phyloP scores from a whole-genome alignment of 192 early-diverging fungal species.

The Backusella morwellensis region DNA sequence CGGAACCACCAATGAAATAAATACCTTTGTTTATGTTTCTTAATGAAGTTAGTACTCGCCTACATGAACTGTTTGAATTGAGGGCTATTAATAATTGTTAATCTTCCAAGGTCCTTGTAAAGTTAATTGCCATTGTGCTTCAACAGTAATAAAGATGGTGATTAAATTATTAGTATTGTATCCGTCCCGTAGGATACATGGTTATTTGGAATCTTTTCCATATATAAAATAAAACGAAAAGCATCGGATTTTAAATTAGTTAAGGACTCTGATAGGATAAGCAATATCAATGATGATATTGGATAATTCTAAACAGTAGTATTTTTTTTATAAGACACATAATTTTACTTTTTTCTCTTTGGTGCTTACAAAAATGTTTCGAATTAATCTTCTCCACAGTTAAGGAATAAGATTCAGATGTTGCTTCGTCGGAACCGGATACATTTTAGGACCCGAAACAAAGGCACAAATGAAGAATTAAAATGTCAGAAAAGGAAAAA shows the following conservation, averaged over 20 bases:
- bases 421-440: neutral
- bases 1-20: neutral
- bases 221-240: neutral
- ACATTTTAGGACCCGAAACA: neutral
- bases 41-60: neutral
- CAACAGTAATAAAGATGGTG: neutral
- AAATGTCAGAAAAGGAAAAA: constrained; percentile 1
- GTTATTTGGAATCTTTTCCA: neutral
- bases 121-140: neutral
- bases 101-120: neutral
- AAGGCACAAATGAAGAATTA: neutral
- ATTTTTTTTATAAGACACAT: neutral
- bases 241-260: neutral
- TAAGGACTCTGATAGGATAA: neutral
- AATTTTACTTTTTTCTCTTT: neutral
- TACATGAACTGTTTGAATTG: neutral
- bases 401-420: neutral
- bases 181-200: neutral
- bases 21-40: neutral
- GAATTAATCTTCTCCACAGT: constrained; percentile 1
- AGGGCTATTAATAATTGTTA: neutral
- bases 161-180: neutral
- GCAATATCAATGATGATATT: neutral
- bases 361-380: neutral
- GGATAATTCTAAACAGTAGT: neutral